Base-by-base conservation (phyloP, 1,284 basidiomycete genomes). In the Leccinum angustisporum region DNA sequence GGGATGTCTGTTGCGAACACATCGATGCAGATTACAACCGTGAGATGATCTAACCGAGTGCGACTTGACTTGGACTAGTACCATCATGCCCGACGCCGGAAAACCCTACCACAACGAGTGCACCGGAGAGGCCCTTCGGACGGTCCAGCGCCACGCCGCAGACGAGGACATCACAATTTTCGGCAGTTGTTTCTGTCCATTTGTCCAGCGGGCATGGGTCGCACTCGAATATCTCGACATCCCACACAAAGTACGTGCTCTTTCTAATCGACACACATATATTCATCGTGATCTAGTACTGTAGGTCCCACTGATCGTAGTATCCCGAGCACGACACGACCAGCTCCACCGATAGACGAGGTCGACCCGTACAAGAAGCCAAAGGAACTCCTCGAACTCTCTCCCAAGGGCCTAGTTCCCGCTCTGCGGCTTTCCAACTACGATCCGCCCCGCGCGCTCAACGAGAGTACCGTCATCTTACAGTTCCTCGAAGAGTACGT, bases 331-430 rank as follows among this genome's bases (percentile, higher is more conserved):
- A 54, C 52, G 33, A 51, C 11, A 3, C 30, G 40, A 57, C 55
- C 46, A 2, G 38, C 13, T 8, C 13, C 58, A 2, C 36, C 31
- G 38, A 58, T 38, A 90, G 88, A 86, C 68, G 90, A 92, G 74
- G 88, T 92, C 31, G 90, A 93, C 73, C 90, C 90, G 1, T 92
- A 93, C 79, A 84, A 86, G 76, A 94, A 93, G 69, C 90, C 92
- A 0, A 75, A 83, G 57, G 88, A 90, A 38, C 80, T 94, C n/a
- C 77, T 94, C 11, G 86, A 91, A 57, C 80, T 92, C 16, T 92
- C 90, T 21, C 89, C 90, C 0, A 92, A 90, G 70, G 91, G 92
- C 0, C 80, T 93, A 2, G 90, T 94, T 1, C 91, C 91, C 0
- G 90, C 83, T 0, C 70, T 93, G 40, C 83, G 81, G 68, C 75